Evolutionary conservation across 73 alveolate genomes (phyloP).

Genomic region (Breviolum minutum): DNA sequence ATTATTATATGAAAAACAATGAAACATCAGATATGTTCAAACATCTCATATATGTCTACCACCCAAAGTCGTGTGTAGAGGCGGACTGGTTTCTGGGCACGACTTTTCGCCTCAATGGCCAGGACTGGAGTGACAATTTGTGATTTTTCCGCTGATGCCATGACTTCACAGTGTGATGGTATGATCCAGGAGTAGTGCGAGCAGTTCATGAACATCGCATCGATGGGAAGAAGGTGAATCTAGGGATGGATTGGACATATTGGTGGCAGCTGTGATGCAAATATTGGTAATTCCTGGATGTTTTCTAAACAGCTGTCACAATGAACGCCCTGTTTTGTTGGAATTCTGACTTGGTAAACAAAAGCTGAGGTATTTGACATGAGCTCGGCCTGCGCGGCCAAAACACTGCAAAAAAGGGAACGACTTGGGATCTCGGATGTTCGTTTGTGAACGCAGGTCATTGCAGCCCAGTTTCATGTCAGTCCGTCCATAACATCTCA

Average conservation of each 20-base stretch:
- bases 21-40: too few species aligned
- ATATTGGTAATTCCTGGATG: background rate
- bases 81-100: constrained; percentile 88
- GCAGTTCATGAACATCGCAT: constrained; percentile 85
- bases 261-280: constrained; percentile 64
- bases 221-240: constrained; percentile 46
- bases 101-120: constrained; percentile 96
- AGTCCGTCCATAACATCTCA: too few species aligned
- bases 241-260: constrained; percentile 91
- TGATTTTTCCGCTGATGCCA: background rate
- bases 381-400: constrained; percentile 1
- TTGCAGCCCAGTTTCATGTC: background rate
- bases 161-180: background rate
- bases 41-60: too few species aligned
- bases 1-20: too few species aligned
- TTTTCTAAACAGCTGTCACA: background rate
- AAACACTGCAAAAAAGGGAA: background rate
- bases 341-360: background rate
- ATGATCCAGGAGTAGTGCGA: constrained; percentile 58
- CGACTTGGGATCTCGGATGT: background rate
- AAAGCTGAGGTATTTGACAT: background rate
- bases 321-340: background rate
- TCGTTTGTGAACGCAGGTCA: background rate
- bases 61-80: background rate
- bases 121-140: background rate